Evolutionary conservation across 1,284 basidiomycete genomes (phyloP), one percentile per base, ranked within the genome.

Genomic region (Leccinum cinnamomeum): DNA sequence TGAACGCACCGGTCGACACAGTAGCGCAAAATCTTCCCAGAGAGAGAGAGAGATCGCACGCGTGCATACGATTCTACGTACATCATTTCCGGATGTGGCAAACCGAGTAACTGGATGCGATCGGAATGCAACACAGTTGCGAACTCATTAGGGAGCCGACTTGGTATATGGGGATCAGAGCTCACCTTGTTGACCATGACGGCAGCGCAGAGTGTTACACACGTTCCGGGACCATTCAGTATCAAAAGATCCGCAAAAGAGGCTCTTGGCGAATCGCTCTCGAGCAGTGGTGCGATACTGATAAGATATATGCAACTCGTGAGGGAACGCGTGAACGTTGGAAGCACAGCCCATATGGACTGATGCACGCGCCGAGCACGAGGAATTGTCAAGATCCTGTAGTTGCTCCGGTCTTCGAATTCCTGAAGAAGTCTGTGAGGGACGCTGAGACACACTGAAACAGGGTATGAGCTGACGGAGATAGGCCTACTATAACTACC

Each of bases 21-120:
- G 8, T 84, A 85, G 39, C 87, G 82, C 20, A 98, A 80, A 51
- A 99, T 78, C 69, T 85, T 92, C 28, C 89, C 97, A 23, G 95
- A 94, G 16, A 98, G 80, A 12, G 94, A 97, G 18, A 98, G 81
- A 1, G 84, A 83, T 33, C 79, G 81, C 6, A 98, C 95, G 14
- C 97, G 88, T 6, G 97, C 95, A 73, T 97, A 97, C 0, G 95
- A 96, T 76, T 99, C 97, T 51, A 98, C 81, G 75, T 98, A 99
- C 60, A 99, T 85, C 30, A 95, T 75, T 53, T 79, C 82, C 2
- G 97, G 92, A 2, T 89, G 84, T 16, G 81, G 78, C 11, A 95
- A 74, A 7, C 90, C 91, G 30, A 97, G 70, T 62, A 97, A 80
- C 94, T 97, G 73, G 37, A 54, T 53, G 18, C 12, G 10, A 51